Conservation (phyloP, 306 rosid species). For the Casuarina glauca region DNA sequence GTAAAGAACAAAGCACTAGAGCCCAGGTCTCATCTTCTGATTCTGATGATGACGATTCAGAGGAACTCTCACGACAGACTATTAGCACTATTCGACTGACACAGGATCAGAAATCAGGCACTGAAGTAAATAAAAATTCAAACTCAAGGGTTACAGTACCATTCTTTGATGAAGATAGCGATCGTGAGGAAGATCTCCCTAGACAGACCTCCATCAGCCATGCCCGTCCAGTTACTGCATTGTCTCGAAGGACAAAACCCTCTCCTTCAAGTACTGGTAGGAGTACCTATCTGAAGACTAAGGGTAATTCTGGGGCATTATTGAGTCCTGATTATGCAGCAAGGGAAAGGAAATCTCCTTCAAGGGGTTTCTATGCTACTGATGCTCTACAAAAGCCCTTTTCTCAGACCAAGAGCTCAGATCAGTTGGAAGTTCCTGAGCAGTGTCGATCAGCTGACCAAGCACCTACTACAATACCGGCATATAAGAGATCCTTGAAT, state of each 20-base stretch:
- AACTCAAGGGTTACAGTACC: slow-evolving; percentile 37
- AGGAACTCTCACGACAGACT: slow-evolving; percentile 30
- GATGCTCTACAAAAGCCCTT: slow-evolving; percentile 28
- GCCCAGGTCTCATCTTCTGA: slow-evolving; percentile 29
- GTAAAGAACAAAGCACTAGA: slow-evolving; percentile 22
- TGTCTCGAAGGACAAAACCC: slow-evolving; percentile 63
- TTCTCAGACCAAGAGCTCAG: slow-evolving; percentile 40
- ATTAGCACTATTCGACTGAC: slow-evolving; percentile 29
- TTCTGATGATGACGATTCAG: slow-evolving; percentile 33
- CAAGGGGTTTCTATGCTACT: slow-evolving; percentile 44
- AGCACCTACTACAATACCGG: slow-evolving; percentile 32
- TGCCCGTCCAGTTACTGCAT: slow-evolving; percentile 41
- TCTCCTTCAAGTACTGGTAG: slow-evolving; percentile 43
- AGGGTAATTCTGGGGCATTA: slow-evolving; percentile 28
- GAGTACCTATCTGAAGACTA: slow-evolving; percentile 30
- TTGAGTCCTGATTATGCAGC: slow-evolving; percentile 33
- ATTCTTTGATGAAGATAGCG: slow-evolving; percentile 56
- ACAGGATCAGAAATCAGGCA: slow-evolving; percentile 31
- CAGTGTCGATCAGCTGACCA: slow-evolving; percentile 25
- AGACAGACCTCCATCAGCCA: slow-evolving; percentile 36
- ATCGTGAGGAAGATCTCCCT: slow-evolving; percentile 50
- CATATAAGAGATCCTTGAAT: slow-evolving; percentile 33
- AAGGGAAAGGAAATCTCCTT: slow-evolving; percentile 47
- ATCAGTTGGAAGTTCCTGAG: slow-evolving; percentile 27
- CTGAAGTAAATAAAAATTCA: slow-evolving; percentile 41